Base-by-base conservation (phyloP, 805 yeast species). In the Candida jianshihensis region DNA sequence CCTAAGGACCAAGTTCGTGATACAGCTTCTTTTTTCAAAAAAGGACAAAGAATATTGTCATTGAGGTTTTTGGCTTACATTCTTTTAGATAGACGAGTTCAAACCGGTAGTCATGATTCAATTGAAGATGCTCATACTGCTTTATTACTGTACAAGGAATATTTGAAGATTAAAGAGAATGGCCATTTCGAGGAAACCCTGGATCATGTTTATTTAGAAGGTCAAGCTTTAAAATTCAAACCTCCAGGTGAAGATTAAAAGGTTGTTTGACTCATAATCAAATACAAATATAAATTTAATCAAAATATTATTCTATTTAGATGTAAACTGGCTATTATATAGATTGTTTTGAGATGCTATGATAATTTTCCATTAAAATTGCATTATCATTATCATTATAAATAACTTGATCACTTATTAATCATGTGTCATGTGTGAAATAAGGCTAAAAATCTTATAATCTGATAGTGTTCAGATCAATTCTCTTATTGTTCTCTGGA, bases 121-220 rank as follows among this genome's bases (percentile, higher is more conserved):
- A 88, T 92, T 31, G 98, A 92, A 53, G 99, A 92, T 63, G 97
- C 99, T 0, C 64, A 69, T 38, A 81, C 94, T 10, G 97, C 99
- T 0, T 67, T 92, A 47, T 59, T 73, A 31, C 62, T 92, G 25
- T 94, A 85, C 62, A 73, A 75, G 42, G 78, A 75, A 50, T 90
- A 85, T 52, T 59, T 73, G 50, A 79, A 81, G 44, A 66, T 90
- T 44, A 63, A 65, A 35, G 68, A 64, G 4, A 56, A 60, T 0
- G 90, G 84, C 0, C 67, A 64, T 20, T 72, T 90, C 39, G 85
- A 82, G 30, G 60, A 57, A 4, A 69, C 75, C 1, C 66, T 92
- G 49, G 72, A 78, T 21, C 69, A 72, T 28, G 71, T 94, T 13
- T 89, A 89, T 50, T 63, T 66, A 27, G 88, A 81, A 49, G 95